phyloP scores from a whole-genome alignment of 2,329 filamentous ascomycete species.

The Geosmithia flava region DNA sequence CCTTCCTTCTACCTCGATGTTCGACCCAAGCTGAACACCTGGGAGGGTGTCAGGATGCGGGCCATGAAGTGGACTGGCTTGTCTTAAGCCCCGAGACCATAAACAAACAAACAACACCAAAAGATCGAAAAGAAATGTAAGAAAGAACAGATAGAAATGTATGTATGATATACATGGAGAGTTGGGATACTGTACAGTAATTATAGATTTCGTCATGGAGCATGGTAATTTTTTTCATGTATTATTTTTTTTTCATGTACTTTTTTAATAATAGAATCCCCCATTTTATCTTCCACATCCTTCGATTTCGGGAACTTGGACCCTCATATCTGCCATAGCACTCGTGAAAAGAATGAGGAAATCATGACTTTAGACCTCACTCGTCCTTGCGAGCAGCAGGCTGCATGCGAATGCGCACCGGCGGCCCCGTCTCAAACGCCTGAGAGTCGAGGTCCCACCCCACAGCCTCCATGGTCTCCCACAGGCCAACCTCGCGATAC shows the following conservation, averaged over 20 bases:
- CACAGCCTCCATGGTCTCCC: constrained; percentile 10
- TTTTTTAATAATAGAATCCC: background rate
- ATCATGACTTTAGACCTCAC: constrained; percentile 3
- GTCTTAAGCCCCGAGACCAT: constrained; percentile 17
- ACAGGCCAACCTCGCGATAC: constrained; percentile 9
- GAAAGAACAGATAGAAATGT: background rate
- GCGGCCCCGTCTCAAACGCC: constrained; percentile 21
- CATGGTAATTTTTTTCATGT: background rate
- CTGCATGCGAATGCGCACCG: constrained; percentile 16
- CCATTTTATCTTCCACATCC: background rate
- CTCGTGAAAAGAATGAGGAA: background rate
- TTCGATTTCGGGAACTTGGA: no score
- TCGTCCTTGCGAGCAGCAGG: constrained; percentile 11
- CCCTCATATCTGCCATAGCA: background rate
- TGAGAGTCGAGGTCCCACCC: constrained; percentile 23
- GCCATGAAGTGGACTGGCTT: constrained; percentile 36
- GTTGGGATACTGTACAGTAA: background rate
- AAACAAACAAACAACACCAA: background rate
- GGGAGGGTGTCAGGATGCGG: constrained; percentile 58
- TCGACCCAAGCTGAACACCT: constrained; percentile 54
- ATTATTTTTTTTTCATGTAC: background rate
- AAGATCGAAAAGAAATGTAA: no score
- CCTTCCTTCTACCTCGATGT: constrained; percentile 57
- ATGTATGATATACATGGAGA: background rate
- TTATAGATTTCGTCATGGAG: background rate